Percentiles rank a stretch among this genome's conserved stretches.
These are phyloP conservation scores for Penicillium bovifimosum DNA, from an alignment of 495 filamentous ascomycete genomes.

Conservation along the genomic window DNA sequence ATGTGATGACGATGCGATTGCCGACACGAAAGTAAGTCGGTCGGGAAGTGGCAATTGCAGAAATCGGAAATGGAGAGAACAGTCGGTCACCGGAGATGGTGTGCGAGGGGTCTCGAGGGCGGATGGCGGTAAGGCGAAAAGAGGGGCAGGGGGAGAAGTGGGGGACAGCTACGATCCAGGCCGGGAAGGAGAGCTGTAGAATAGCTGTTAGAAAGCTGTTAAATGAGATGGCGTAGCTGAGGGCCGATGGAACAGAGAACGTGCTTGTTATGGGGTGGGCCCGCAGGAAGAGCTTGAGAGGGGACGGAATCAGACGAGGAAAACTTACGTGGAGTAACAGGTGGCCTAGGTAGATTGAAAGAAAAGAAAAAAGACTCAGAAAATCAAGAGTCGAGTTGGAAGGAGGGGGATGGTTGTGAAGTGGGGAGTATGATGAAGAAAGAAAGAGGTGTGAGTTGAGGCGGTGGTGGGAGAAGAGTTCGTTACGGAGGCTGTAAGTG, in stretches of 20 bases:
- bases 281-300: slow-evolving; percentile 23
- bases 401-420: background rate
- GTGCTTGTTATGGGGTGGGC: slow-evolving; percentile 23
- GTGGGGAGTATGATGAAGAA: slow-evolving; percentile 4
- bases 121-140: slow-evolving; percentile 15
- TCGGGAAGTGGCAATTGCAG: slow-evolving; percentile 10
- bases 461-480: slow-evolving; percentile 24
- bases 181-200: background rate
- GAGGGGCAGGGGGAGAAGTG: slow-evolving; percentile 5
- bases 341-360: background rate
- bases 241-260: slow-evolving; percentile 2
- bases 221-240: slow-evolving; percentile 8
- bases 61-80: slow-evolving; percentile 4
- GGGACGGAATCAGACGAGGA: slow-evolving; percentile 16
- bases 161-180: slow-evolving; percentile 1
- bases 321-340: background rate
- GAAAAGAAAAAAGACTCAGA: background rate
- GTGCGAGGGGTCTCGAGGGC: slow-evolving; percentile 19
- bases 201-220: background rate
- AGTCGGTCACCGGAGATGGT: slow-evolving; percentile 12
- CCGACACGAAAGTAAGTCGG: slow-evolving; percentile 12
- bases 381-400: background rate
- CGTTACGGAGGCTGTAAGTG: slow-evolving; percentile 1
- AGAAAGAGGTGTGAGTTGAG: slow-evolving; percentile 11
- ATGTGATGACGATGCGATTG: slow-evolving; percentile 3